phyloP scores from a whole-genome alignment of 2,329 filamentous ascomycete genomes.

The Elsinoe necatrix region DNA sequence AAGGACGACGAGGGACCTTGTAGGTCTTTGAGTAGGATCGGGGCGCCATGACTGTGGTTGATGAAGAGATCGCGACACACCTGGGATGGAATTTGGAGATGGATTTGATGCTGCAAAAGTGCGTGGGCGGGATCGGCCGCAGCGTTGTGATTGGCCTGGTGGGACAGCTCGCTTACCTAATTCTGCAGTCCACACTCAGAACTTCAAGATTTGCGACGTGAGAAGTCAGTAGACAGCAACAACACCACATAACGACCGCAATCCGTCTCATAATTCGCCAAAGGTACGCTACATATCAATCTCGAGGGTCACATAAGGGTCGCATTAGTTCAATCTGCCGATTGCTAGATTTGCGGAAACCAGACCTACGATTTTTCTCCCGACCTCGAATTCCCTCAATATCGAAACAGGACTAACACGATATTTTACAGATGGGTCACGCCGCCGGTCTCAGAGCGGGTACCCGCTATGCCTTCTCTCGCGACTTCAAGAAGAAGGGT shows the following conservation, averaged over 20 bases:
- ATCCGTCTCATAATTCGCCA: slow-evolving; percentile 9
- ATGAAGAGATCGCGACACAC: slow-evolving; percentile 19
- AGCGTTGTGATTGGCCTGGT: not conserved
- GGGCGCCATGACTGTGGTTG: slow-evolving; percentile 36
- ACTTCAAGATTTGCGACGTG: slow-evolving; percentile 4
- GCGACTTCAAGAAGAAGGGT: slow-evolving; percentile 87
- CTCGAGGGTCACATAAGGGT: not conserved
- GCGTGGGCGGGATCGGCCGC: not conserved
- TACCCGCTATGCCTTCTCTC: slow-evolving; percentile 62
- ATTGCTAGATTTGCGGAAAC: not conserved
- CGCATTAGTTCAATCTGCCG: not conserved
- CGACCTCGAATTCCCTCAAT: not conserved
- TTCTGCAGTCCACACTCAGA: slow-evolving; percentile 1
- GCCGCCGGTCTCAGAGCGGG: slow-evolving; percentile 39
- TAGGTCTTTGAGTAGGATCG: slow-evolving; percentile 97
- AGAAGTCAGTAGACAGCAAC: not conserved
- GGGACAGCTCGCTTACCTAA: slow-evolving; percentile 3
- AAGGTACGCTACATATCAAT: slow-evolving; percentile 8
- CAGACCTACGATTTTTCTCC: not conserved
- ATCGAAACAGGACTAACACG: slow-evolving; percentile 3
- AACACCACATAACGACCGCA: slow-evolving; percentile 9
- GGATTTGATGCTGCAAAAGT: slow-evolving; percentile 11
- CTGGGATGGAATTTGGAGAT: slow-evolving; percentile 6
- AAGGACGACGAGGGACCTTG: slow-evolving; percentile 95
- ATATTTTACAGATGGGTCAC: slow-evolving; percentile 40